Percentiles rank a stretch among this genome's conserved stretches.
phyloP scores from a whole-genome alignment of 129 eudicot genomes.

The Pittosporum tobira region DNA sequence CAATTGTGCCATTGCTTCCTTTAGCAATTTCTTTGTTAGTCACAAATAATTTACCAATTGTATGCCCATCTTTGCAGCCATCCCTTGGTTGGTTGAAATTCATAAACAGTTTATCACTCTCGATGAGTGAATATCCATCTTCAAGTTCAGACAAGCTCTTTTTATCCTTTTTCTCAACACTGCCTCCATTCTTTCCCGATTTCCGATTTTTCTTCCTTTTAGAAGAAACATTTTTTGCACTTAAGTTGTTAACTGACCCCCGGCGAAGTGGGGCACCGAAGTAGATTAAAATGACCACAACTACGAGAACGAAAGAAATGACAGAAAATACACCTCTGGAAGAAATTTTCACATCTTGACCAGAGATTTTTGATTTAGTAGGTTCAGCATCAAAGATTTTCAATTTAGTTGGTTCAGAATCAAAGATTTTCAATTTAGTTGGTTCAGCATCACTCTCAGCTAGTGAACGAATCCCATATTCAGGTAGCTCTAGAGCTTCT shows the following conservation, averaged over 20 bases:
- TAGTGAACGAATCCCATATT: constrained; percentile 31
- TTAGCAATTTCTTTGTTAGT: constrained; percentile 79
- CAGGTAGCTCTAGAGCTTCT: constrained; percentile 23
- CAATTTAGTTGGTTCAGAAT: constrained; percentile 4
- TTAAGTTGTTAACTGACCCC: constrained; percentile 16
- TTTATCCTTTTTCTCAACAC: constrained; percentile 19
- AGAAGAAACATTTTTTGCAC: constrained; percentile 30
- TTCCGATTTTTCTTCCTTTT: constrained; percentile 57
- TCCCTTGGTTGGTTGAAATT: constrained; percentile 34
- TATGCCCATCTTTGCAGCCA: constrained; percentile 41
- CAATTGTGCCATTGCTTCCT: constrained; percentile 94
- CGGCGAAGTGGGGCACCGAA: constrained; percentile 14
- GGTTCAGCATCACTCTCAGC: constrained; percentile 19
- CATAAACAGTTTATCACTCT: constrained; percentile 29
- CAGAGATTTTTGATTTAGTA: constrained; percentile 8
- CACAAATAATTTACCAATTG: constrained; percentile 70
- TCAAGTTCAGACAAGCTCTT: constrained; percentile 20
- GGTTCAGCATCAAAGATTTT: constrained; percentile 19
- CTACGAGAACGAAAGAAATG: constrained; percentile 17
- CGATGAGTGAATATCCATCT: constrained; percentile 23
- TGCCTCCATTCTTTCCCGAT: constrained; percentile 34
- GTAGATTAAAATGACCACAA: constrained; percentile 29
- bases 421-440: constrained; percentile 8
- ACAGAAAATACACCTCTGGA: constrained; percentile 12
- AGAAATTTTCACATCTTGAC: constrained; percentile 19